Base-by-base conservation (phyloP, 139 green algal species). In the Astrephomene gubernaculifera region DNA sequence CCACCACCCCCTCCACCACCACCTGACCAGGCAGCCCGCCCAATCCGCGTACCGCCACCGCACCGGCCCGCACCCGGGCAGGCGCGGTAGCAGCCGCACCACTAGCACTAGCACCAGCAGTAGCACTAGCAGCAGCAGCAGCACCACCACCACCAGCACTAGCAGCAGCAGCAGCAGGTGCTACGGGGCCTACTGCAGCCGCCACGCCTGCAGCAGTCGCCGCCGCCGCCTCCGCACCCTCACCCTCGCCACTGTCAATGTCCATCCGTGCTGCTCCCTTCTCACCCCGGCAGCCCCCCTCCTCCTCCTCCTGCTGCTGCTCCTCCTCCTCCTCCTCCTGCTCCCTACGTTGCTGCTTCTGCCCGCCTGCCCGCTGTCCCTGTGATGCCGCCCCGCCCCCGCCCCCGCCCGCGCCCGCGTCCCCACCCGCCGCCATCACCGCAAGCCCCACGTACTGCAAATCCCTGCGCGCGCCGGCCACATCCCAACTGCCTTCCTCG, bases 391-490 rank as follows among this genome's bases (percentile, higher is more conserved):
- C 52, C 31, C 1, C 43, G n/a, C 39, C 49, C 35, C 49, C 22
- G 71, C 45, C 45, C 12, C 29, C n/a, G 71, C 71, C 27, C 5
- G 29, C 71, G 45, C 10, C 21, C 9, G 10, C 43, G 36, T 22
- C 41, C 39, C 8, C 54, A 7, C 10, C 8, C 25, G 38, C 57
- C 9, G 74, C 36, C 74, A 82, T 44, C 0, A 83, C 57, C 1
- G 76, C 76, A 9, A 83, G 41, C 3, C 76, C 76, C 39, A 83
- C 76, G 61, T 49, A 83, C 19, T 61, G 39, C 35, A 83, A 29
- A 10, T 60, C 76, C 7, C 21, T 39, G n/a, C n/a, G n/a, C n/a
- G n/a, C n/a, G 14, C 14, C 41, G 10, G 24, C 41, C 2, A 41
- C 14, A 12, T 72, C 60, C 76, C 76, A 83, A 19, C 5, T 4